Evolutionary conservation across 1,284 basidiomycete species (phyloP), one percentile per base, ranked within the genome.

Genomic region (Malassezia psittaci): DNA sequence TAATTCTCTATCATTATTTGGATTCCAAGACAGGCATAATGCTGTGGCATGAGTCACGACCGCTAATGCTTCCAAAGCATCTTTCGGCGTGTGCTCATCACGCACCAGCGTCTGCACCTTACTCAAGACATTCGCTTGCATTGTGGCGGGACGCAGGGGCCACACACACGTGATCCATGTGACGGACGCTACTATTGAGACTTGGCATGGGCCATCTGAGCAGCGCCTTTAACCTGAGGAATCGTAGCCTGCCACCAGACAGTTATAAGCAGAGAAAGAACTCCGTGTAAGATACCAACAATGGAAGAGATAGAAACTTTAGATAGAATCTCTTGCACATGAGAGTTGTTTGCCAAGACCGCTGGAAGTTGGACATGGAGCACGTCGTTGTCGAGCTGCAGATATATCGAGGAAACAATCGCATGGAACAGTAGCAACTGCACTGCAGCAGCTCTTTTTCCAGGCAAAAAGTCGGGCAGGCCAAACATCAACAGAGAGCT

Each of bases 381-480:
- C 69, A 89, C 85, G 21, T 13, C 24, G 34, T 86, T 82, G 0
- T 86, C 86, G 0, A 85, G 80, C 61, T 85, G 82, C 72, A 82
- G 84, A 48, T 88, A 80, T 39, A 88, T 76, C 0, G 85, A 86
- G 0, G 86, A 86, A 37, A 80, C 80, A 24, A 83, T 76, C 62
- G 79, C 83, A 71, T 89, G 87, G 73, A 88, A 88, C 11, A 88
- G 67, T 57, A 85, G 83, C 5, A 89, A 79, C 12, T 79, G 81
- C 47, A 88, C 83, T 0, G 85, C 87, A 3, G 87, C 76, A 0
- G 85, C 87, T 15, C 87, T 82, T 76, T 89, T 89, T 8, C 86
- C 86, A 0, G 87, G 87, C 4, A 88, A 77, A 74, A 86, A 87
- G 65, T 89, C 87, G 83, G 63, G 65, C 11, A 68, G 55, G 3